Conservation (phyloP, 805 yeast species). For the Metschnikowia amazonensis region DNA sequence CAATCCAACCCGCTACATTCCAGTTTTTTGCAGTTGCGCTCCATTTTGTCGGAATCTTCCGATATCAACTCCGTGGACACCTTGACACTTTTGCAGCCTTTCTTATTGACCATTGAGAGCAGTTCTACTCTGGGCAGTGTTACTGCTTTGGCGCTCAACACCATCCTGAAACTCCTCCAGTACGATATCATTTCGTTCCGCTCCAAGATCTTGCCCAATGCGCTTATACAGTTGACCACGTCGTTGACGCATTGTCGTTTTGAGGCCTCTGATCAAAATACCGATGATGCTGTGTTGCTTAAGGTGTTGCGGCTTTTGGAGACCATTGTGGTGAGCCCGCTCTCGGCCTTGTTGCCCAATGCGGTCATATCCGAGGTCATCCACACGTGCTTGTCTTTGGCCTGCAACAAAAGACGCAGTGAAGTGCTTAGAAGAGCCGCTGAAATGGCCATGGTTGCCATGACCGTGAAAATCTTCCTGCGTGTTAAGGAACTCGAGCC, state of each 20-base stretch:
- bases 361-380: constrained; percentile 83
- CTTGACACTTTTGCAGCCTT: constrained; percentile 78
- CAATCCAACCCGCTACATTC: constrained; percentile 59
- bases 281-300: constrained; percentile 86
- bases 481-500: constrained; percentile 57
- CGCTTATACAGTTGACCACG: constrained; percentile 62
- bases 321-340: constrained; percentile 54
- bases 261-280: constrained; percentile 88
- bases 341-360: constrained; percentile 68
- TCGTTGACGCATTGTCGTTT: constrained; percentile 91
- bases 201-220: constrained; percentile 53
- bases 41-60: constrained; percentile 57
- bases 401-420: constrained; percentile 87
- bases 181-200: constrained; percentile 59
- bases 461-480: constrained; percentile 65
- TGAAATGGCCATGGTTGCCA: constrained; percentile 69
- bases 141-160: constrained; percentile 73
- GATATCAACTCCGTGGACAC: constrained; percentile 59
- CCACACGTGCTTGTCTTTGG: constrained; percentile 86
- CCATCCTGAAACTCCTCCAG: constrained; percentile 69
- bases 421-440: constrained; percentile 88
- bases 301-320: constrained; percentile 78
- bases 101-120: constrained; percentile 75
- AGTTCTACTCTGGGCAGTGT: constrained; percentile 83
- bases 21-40: constrained; percentile 74